Conservation (phyloP, 1,139 yeast genomes). For the Hanseniaspora uvarum region DNA sequence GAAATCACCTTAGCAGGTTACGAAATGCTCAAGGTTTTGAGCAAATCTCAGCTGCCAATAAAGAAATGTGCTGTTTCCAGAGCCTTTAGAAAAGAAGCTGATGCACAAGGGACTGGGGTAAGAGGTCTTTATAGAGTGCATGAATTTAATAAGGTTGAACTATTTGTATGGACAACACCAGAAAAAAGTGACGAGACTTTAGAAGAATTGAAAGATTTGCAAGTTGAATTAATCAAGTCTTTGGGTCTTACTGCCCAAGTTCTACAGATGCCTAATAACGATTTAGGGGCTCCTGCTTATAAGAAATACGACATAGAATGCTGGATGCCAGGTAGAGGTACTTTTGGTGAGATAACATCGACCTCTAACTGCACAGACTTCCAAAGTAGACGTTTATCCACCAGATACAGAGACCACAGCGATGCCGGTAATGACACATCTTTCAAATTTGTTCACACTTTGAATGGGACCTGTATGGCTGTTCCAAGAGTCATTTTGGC, state of each 20-base stretch:
- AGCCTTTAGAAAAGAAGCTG: constrained; percentile 93
- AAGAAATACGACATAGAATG: constrained; percentile 92
- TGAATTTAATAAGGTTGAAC: constrained; percentile 93
- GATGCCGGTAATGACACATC: constrained; percentile 28
- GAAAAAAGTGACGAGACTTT: constrained; percentile 43
- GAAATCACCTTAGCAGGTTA: constrained; percentile 89
- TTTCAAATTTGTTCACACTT: constrained; percentile 54
- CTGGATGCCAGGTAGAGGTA: constrained; percentile 95
- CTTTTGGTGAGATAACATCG: constrained; percentile 89
- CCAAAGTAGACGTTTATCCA: constrained; percentile 75
- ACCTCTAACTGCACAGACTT: constrained; percentile 88
- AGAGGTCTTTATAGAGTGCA: constrained; percentile 90
- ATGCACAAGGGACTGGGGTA: constrained; percentile 89
- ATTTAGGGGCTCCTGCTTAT: constrained; percentile 87
- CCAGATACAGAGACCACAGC: constrained; percentile 37
- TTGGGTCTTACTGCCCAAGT: constrained; percentile 76
- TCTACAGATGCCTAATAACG: constrained; percentile 79
- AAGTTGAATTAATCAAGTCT: constrained; percentile 50
- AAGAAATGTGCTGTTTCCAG: constrained; percentile 75
- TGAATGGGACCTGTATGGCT: constrained; percentile 95
- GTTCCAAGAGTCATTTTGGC: constrained; percentile 87
- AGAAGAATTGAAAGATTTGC: constrained; percentile 54
- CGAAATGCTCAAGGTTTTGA: constrained; percentile 37
- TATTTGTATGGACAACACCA: constrained; percentile 64
- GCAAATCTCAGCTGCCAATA: constrained; percentile 38